Base-by-base conservation (phyloP, 2,329 filamentous ascomycete species). In the Scortechinia acanthostroma region DNA sequence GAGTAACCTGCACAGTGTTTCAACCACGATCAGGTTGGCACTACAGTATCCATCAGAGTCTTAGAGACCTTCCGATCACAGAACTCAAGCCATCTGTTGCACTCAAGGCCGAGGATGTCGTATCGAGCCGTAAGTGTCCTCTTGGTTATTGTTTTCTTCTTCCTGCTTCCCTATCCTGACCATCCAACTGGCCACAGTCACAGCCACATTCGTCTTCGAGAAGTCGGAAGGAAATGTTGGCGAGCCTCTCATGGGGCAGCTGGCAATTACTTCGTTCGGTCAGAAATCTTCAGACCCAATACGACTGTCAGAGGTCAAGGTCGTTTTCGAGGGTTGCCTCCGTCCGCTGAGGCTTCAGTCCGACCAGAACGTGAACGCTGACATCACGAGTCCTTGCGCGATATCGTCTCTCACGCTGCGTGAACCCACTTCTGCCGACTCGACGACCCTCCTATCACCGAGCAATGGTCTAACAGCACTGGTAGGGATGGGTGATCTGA, bases 181-280 rank as follows among this genome's bases (percentile, higher is more conserved):
- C 40, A 43, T 22, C 53, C 61, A 48, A 54, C n/a, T n/a, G 49
- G n/a, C 42, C n/a, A 20, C 10, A 69, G 70, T 80, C 28, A 65
- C 64, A 16, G 57, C 70, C 3, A 65, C 67, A 3, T 73, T 81
- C 49, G 67, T 70, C 1, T 82, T 83, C 49, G 65, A 63, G 25
- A 68, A 65, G 44, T 56, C 62, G 0, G 71, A 80, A 55, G 76
- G 75, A 20, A 74, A 80, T 55, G 79, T 82, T 37, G 77, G 77
- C 20, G 77, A 82, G 50, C 63, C 69, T 3, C 53, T 81, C 4
- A 61, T 62, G n/a, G 70, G 69, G n/a, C 78, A 83, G 50, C 61
- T 83, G 43, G 59, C 63, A 4, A 57, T 83, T 10, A 61, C 55
- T 14, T 80, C 76, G 4, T 64, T 58, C 48, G 69, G 73, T 16